Evolutionary conservation across 2,329 filamentous ascomycete species (phyloP), one percentile per base, ranked within the genome.

Genomic region (Ophidiomyces ophidiicola): DNA sequence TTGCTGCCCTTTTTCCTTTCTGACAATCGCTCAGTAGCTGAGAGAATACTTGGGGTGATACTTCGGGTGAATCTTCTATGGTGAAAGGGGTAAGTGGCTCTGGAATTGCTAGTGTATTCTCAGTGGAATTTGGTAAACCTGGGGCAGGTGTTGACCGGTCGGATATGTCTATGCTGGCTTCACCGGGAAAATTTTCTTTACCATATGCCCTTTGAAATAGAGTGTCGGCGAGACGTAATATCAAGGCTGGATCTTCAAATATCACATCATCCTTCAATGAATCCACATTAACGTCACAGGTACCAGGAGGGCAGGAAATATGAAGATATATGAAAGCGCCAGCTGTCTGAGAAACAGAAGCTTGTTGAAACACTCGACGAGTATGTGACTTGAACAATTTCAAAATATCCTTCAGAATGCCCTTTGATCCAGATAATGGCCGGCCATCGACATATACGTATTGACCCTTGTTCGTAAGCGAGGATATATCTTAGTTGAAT

Each of bases 221-320:
- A 20, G 54, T 54, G 14, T 66, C 58, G 2, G 67, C 56, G 4
- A 64, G 47, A 3, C 50, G 51, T 4, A 76, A 24, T 2, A 79
- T 49, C 0, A 51, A 14, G 3, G 53, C 50, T 2, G 58, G 52
- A 32, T 76, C 59, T 21, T 68, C 66, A 48, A 79, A 77, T 2
- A 78, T 49, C 1, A 78, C 63, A 53, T 78, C 71, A 49, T 78
- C 72, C 50, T 80, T 80, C 1, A 69, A 66, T 3, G 76, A 74
- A 48, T 80, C 76, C 24, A 79, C 59, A 44, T 78, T 79, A 3
- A 68, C 63, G 54, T 79, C 76, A 50, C 79, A 79, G 30, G 61
- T 69, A 5, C 64, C 68, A 6, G 51, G 49, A 1, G 69, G 68
- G 51, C 74, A 79, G 1, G 50, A 48, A 6, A 79, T 63, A 23